Evolutionary conservation across 148 eudicot genomes (phyloP), one percentile per base, ranked within the genome.

Genomic region (Polygonum aviculare): DNA sequence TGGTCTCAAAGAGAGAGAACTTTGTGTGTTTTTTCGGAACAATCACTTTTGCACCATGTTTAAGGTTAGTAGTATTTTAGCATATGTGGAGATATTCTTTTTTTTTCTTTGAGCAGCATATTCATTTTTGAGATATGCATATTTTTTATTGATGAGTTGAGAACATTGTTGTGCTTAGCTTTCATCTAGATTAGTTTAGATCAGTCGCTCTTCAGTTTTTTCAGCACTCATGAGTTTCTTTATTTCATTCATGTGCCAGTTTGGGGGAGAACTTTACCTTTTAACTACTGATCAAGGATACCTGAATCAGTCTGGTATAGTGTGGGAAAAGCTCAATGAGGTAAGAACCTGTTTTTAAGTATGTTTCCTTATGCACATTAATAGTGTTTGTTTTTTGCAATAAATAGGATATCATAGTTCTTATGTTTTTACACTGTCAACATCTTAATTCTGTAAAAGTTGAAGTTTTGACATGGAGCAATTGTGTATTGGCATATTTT

Each of bases 31-130:
- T 77, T 94, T 94, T 83, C 91, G 98, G 57, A 94, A 94, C 89
- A 94, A 94, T 85, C 98, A 94, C 87, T 94, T 94, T 82, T 90
- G 88, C 83, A 90, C 98, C 62, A 94, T 94, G 97, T 94, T 92
- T 78, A 94, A 94, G 98, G 98, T 94, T 40, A 67, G 81, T 35
- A 33, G 12, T 65, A 35, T 65, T 65, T 65, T 5, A 65, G 44
- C 70, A 4, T 65, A 15, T 65, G 14, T 63, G 35, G 22, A 65
- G 35, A 65, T 57, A 12, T 57, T 57, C 33, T 21, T 33, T 35
- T 31, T 31, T 26, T 26, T 26, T 26, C 31, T 26, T 26, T 26
- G 31, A 26, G 31, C 31, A 26, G 31, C 31, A 26, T 26, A 26
- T 26, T 26, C 31, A 19, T 39, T 39, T 39, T 59, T 14, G 22